Base-by-base conservation (phyloP, 2,329 filamentous ascomycete genomes). In the Penicillium digitatum region DNA sequence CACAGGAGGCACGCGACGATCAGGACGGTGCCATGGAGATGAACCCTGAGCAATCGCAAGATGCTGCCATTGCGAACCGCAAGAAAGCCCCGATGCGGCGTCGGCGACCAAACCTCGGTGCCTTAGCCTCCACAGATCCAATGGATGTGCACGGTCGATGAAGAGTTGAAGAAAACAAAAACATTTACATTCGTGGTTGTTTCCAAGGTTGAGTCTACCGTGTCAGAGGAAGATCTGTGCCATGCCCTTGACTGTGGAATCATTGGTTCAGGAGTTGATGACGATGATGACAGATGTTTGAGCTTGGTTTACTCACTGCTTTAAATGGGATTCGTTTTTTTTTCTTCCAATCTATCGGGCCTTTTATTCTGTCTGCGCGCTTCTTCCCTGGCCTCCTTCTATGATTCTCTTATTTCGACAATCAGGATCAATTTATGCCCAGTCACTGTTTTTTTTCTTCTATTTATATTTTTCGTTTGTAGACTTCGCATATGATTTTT, bases 51-150 rank as follows among this genome's bases (percentile, higher is more conserved):
- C 59, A 64, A 57, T 61, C 66, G 46, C 69, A 75, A 60, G 71
- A 73, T 59, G 68, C 71, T 35, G 72, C 68, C 16, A 74, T 74
- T 51, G 70, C 69, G 42, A 74, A 67, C 56, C 69, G 71, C 63
- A 76, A 74, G 64, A 78, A 73, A 62, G 74, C 73, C 5, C 72
- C 73, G 10, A 75, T 76, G 67, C 71, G 74, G 45, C 69, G 72
- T 58, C 70, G 74, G 52, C 70, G 72, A 56, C 65, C 60, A 42
- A 67, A 65, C 39, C 55, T 54, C 9, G 53, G 50, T 26, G 52
- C 59, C 18, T 22, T 49, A 31, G 43, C 56, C n/a, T 40, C 61
- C 31, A 58, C 68, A 20, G 69, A 73, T 43, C 64, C 68, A 49
- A 72, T 67, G 68, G 69, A 62, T 47, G 68, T 66, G 48, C 73